Evolutionary conservation across 2,329 filamentous ascomycete genomes (phyloP).

Genomic region (Cyphellophora attinorum): DNA sequence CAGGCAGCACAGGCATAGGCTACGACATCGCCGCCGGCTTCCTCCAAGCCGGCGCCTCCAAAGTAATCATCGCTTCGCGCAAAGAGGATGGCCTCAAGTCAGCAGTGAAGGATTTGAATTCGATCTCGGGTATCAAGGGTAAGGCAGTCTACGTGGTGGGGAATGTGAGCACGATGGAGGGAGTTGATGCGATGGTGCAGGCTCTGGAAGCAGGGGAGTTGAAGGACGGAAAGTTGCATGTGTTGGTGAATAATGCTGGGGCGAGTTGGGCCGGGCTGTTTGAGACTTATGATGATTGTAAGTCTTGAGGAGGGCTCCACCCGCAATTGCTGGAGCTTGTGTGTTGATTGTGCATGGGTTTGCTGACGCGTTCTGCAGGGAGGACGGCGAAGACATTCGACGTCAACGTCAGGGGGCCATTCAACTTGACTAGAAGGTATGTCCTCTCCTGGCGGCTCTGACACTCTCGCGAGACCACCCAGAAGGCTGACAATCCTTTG

Average conservation of each 20-base stretch:
- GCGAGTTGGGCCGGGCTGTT: slow-evolving; percentile 13
- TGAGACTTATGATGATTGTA: slow-evolving; percentile 9
- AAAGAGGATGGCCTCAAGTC: slow-evolving; percentile 4
- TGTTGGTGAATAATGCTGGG: slow-evolving; percentile 17
- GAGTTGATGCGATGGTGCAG: slow-evolving; percentile 7
- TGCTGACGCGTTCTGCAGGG: too few species aligned
- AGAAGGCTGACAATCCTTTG: too few species aligned
- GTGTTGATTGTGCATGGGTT: too few species aligned
- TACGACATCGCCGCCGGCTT: slow-evolving; percentile 8
- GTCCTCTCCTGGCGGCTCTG: neutral
- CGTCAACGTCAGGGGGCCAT: slow-evolving; percentile 10
- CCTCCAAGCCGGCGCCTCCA: slow-evolving; percentile 8
- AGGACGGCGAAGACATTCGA: slow-evolving; percentile 11
- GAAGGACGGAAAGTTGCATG: slow-evolving; percentile 8
- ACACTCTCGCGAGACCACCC: neutral
- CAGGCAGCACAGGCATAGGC: slow-evolving; percentile 3
- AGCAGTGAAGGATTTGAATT: slow-evolving; percentile 7
- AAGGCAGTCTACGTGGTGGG: slow-evolving; percentile 6
- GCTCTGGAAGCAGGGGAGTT: slow-evolving; percentile 5
- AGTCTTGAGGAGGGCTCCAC: too few species aligned
- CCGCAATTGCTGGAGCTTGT: too few species aligned
- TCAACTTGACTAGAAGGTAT: slow-evolving; percentile 20
- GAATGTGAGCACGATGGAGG: slow-evolving; percentile 10
- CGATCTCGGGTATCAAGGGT: slow-evolving; percentile 7
- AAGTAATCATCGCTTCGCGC: slow-evolving; percentile 12